Conservation (phyloP, 1,139 yeast species). For the Pichia sp. region DNA sequence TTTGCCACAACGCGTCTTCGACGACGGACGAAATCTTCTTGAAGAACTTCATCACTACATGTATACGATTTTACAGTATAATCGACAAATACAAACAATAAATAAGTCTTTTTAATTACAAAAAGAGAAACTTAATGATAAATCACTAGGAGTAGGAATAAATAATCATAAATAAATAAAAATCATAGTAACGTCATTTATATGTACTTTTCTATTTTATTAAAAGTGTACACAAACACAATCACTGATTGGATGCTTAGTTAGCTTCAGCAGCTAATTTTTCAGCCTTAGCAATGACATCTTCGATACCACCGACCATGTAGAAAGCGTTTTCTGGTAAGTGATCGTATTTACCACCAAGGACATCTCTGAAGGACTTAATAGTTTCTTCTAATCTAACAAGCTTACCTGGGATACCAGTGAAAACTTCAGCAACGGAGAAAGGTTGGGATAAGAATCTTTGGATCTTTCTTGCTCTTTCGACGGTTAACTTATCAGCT, state of each 20-base stretch:
- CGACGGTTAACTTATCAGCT: conserved; percentile 97
- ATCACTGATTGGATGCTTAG: conserved; percentile 35
- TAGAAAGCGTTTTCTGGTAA: conserved; percentile 99
- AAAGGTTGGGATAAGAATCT: conserved; percentile 99
- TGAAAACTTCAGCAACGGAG: conserved; percentile 99
- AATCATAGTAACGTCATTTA: conserved; percentile 21
- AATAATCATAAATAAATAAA: conserved; percentile 21
- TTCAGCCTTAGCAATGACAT: conserved; percentile 98
- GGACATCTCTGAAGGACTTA: conserved; percentile 92
- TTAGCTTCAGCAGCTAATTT: conserved; percentile 94
- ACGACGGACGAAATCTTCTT: not conserved
- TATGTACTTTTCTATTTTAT: conserved; percentile 5
- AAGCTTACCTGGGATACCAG: conserved; percentile 98
- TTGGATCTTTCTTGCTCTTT: conserved; percentile 99
- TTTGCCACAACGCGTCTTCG: not conserved
- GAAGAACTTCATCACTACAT: no score
- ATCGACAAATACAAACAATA: conserved; percentile 16
- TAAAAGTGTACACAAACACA: conserved; percentile 9
- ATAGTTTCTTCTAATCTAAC: conserved; percentile 96
- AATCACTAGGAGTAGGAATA: conserved; percentile 21
- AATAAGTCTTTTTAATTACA: conserved; percentile 17
- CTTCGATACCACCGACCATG: conserved; percentile 99
- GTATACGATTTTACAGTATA: no score
- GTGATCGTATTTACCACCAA: conserved; percentile 98
- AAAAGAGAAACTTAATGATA: conserved; percentile 20